phyloP scores from a whole-genome alignment of 2,329 filamentous ascomycete genomes.

The Trichophaea hybrida region DNA sequence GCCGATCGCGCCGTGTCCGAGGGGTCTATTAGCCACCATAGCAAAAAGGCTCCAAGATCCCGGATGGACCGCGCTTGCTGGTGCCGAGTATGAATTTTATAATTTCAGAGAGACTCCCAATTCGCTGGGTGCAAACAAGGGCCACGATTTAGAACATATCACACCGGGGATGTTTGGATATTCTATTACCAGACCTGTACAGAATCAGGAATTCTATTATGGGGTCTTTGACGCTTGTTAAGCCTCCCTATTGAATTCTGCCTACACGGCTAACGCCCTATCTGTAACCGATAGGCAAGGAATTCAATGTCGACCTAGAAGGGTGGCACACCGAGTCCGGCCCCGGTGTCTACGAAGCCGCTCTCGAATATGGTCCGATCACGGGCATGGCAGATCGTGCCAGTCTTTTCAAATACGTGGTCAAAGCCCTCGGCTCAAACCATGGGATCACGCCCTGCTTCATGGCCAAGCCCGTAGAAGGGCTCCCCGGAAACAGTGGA shows the following conservation, averaged over 20 bases:
- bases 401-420: constrained; percentile 83
- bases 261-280: not conserved
- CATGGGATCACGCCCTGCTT: constrained; percentile 92
- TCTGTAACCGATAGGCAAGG: constrained; percentile 31
- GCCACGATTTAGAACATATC: constrained; percentile 57
- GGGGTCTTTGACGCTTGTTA: constrained; percentile 63
- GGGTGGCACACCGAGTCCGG: constrained; percentile 94
- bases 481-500: constrained; percentile 83
- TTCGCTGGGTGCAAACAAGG: constrained; percentile 49
- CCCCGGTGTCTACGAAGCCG: constrained; percentile 85
- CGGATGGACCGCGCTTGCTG: constrained; percentile 75
- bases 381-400: constrained; percentile 83
- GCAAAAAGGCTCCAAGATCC: constrained; percentile 46
- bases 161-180: constrained; percentile 96
- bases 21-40: constrained; percentile 47
- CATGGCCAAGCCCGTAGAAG: constrained; percentile 92
- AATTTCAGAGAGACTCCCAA: constrained; percentile 59
- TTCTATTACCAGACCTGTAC: constrained; percentile 69
- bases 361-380: constrained; percentile 79
- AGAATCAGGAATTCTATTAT: constrained; percentile 89
- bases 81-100: constrained; percentile 91
- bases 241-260: not conserved
- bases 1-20: constrained; percentile 62
- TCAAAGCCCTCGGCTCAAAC: constrained; percentile 74
- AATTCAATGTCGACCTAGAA: constrained; percentile 70